Evolutionary conservation across 2,329 filamentous ascomycete genomes (phyloP), one percentile per base, ranked within the genome.

Genomic region (Zymoseptoria brevis): DNA sequence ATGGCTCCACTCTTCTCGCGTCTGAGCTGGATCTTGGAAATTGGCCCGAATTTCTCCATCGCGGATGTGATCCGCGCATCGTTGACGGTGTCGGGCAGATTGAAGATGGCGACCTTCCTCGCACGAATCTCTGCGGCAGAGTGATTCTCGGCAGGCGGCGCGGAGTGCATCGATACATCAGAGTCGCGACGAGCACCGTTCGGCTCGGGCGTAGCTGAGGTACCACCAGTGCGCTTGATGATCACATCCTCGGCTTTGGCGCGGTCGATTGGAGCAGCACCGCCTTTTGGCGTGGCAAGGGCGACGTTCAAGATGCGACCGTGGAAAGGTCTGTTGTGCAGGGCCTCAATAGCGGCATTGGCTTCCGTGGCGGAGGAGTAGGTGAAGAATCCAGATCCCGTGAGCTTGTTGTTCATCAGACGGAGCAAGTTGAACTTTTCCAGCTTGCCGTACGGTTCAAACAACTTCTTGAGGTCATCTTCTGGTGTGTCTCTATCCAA

Each of bases 81-180:
- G 64, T 95, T 96, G 68, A 97, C 84, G 0, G 92, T 97, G 69
- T 97, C 94, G 0, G 94, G 90, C 1, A 99, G 79, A 62, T 92
- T 88, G 75, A 96, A 83, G 26, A 99, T 78, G 8, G 87, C 87
- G 54, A 97, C 81, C 0, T 89, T 94, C 56, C 90, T 86, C 54
- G 86, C 83, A 49, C 65, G 66, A 21, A 72, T 71, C 1, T 68
- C 69, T 41, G 60, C 66, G 49, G 63, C 65, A 22, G 64, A 66
- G 13, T 69, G 62, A 6, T 68, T 55, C 16, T 57, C 58, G n/a
- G 56, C 56, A 41, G 53, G 55, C 16, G 51, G 45, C 1, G 64
- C 60, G 5, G 66, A 67, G 4, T 57, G 54, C 69, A 69, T 69
- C 1, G 68, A 69, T 8, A 70, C 62, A 41, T 70, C 67, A 13